Conservation (phyloP, 495 filamentous ascomycete species). For the Neurospora sp. region DNA sequence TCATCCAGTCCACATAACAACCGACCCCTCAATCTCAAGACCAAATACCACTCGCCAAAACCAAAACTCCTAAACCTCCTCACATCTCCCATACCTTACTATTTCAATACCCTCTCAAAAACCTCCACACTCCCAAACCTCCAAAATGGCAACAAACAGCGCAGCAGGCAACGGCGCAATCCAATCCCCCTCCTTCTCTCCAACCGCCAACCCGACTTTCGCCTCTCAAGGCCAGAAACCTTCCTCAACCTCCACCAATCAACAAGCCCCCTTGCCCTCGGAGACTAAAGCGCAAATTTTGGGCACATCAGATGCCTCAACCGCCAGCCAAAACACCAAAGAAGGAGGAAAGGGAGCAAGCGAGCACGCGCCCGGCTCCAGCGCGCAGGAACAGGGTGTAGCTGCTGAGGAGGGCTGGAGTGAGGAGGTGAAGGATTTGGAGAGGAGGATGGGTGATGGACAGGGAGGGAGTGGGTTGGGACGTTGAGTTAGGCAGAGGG, state of each 20-base stretch:
- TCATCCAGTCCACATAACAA: background rate
- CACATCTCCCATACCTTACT: background rate
- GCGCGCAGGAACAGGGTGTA: background rate
- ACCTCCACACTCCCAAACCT: background rate
- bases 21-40: background rate
- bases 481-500: too few species aligned
- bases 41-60: background rate
- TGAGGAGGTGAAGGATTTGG: background rate
- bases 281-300: conserved; percentile 14
- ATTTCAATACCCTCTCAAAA: too few species aligned
- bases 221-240: conserved; percentile 10
- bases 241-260: background rate
- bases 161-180: conserved; percentile 9
- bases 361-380: background rate
- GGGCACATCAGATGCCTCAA: too few species aligned
- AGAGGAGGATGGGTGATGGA: background rate
- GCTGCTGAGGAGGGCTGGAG: background rate
- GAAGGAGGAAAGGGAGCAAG: background rate
- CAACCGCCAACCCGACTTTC: conserved; percentile 16
- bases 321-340: too few species aligned
- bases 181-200: background rate
- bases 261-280: conserved; percentile 6
- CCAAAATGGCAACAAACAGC: conserved; percentile 24
- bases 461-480: background rate
- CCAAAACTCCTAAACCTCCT: background rate